phyloP scores from a whole-genome alignment of 768 basidiomycete species.

The Boletus vermiculosoides region DNA sequence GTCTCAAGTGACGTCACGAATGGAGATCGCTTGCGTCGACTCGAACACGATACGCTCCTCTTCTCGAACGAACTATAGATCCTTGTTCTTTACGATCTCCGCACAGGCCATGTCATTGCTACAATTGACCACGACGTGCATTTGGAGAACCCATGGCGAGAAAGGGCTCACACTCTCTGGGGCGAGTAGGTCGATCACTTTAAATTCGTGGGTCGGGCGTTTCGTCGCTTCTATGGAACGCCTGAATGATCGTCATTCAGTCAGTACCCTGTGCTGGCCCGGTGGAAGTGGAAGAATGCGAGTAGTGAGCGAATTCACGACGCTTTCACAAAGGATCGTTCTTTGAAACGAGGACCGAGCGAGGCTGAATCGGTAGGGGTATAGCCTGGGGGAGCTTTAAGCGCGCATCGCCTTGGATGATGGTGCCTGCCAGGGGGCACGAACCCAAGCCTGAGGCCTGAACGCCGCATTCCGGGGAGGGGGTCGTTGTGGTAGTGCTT shows the following conservation, averaged over 20 bases:
- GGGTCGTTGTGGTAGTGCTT: background rate
- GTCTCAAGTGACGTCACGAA: background rate
- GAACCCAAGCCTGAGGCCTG: background rate
- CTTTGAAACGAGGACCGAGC: background rate
- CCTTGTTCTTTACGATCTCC: slow-evolving; percentile 1
- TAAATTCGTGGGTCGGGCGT: background rate
- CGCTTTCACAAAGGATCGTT: slow-evolving; percentile 1
- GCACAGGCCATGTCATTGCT: background rate
- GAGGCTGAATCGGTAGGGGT: background rate
- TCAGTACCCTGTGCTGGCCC: background rate
- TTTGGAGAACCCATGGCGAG: background rate
- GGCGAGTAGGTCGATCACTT: background rate
- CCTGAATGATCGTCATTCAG: background rate
- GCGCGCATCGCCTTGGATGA: background rate
- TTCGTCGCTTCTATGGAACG: slow-evolving; percentile 3
- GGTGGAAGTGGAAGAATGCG: background rate
- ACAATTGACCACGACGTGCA: background rate
- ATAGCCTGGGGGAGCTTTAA: background rate
- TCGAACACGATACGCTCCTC: slow-evolving; percentile 17
- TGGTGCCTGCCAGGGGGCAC: background rate
- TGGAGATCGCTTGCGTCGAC: background rate
- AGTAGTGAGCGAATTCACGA: background rate
- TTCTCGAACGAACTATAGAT: slow-evolving; percentile 10
- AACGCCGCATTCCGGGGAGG: background rate
- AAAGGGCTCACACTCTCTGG: background rate